Evolutionary conservation across 768 basidiomycete species (phyloP).

Genomic region (Hortiboletus campestris): DNA sequence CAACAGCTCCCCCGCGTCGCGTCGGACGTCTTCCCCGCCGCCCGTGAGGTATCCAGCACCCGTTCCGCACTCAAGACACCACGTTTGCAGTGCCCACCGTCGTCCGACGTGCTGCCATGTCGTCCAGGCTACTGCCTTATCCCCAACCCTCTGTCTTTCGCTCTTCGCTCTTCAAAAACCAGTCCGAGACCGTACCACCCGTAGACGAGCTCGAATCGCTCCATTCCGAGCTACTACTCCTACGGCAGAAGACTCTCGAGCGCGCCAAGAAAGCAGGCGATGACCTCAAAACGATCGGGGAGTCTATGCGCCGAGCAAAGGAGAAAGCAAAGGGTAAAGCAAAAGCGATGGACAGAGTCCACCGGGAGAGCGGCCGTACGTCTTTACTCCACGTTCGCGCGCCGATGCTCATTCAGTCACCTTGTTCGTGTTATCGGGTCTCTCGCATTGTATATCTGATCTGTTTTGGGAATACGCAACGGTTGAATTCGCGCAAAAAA

Average conservation of each 20-base stretch:
- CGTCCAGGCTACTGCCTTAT: constrained; percentile 57
- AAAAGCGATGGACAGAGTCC: constrained; percentile 66
- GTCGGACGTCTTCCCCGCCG: constrained; percentile 9
- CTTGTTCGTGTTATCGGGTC: constrained; percentile 11
- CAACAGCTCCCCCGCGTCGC: not conserved
- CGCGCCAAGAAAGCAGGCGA: constrained; percentile 73
- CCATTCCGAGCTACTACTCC: constrained; percentile 55
- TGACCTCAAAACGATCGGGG: constrained; percentile 71
- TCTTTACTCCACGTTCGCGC: constrained; percentile 27
- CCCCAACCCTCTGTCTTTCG: constrained; percentile 47
- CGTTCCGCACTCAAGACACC: constrained; percentile 5
- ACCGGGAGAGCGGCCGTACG: constrained; percentile 76
- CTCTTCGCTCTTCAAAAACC: constrained; percentile 61
- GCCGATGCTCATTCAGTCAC: constrained; percentile 10
- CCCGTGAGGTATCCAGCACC: not conserved
- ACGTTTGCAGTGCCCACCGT: constrained; percentile 1
- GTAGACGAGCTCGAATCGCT: constrained; percentile 70
- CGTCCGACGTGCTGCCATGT: constrained; percentile 44
- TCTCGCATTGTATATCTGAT: not conserved
- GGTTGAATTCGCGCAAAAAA: constrained; percentile 11
- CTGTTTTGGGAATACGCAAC: not conserved
- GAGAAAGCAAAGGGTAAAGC: constrained; percentile 75
- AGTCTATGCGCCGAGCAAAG: constrained; percentile 72
- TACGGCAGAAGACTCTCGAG: constrained; percentile 55
- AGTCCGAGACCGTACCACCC: constrained; percentile 64